These are phyloP conservation scores for Petasospora fabianii DNA, from an alignment of 1,139 yeast species.

Conservation along the genomic window DNA sequence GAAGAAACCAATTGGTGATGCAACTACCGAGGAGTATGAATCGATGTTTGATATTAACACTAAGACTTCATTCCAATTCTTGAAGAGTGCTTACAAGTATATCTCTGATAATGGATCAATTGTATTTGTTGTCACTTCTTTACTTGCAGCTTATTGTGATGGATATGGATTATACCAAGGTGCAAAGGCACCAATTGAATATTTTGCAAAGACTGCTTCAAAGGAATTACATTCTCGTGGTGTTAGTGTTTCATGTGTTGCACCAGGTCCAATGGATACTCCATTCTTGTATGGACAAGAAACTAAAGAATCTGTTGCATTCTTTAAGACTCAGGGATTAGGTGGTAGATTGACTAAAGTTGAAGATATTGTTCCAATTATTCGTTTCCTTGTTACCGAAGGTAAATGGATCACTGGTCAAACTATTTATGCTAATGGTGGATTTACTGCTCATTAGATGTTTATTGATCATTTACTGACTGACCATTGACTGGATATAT, in stretches of 20 bases:
- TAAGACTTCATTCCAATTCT: conserved; percentile 58
- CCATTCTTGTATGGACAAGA: conserved; percentile 66
- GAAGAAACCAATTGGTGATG: conserved; percentile 53
- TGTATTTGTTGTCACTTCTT: conserved; percentile 56
- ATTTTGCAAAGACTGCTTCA: conserved; percentile 52
- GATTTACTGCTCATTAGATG: conserved; percentile 61
- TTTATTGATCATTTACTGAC: no score
- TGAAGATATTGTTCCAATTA: conserved; percentile 60
- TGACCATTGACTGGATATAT: no score
- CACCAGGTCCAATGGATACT: conserved; percentile 74
- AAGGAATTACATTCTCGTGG: conserved; percentile 49
- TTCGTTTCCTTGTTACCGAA: conserved; percentile 57
- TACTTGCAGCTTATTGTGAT: conserved; percentile 63
- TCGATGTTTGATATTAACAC: conserved; percentile 50
- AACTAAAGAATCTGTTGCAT: conserved; percentile 47
- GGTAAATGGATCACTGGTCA: conserved; percentile 73
- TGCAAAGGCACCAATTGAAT: conserved; percentile 59
- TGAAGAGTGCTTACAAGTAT: conserved; percentile 52
- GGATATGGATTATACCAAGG: conserved; percentile 58
- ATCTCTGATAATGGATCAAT: conserved; percentile 52
- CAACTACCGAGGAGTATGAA: conserved; percentile 52
- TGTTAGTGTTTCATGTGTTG: conserved; percentile 54
- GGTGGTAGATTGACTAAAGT: conserved; percentile 52
- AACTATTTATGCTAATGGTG: conserved; percentile 61
- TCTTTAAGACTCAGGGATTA: conserved; percentile 48